phyloP scores from a whole-genome alignment of 1,284 basidiomycete species.

The Boletus sp. region DNA sequence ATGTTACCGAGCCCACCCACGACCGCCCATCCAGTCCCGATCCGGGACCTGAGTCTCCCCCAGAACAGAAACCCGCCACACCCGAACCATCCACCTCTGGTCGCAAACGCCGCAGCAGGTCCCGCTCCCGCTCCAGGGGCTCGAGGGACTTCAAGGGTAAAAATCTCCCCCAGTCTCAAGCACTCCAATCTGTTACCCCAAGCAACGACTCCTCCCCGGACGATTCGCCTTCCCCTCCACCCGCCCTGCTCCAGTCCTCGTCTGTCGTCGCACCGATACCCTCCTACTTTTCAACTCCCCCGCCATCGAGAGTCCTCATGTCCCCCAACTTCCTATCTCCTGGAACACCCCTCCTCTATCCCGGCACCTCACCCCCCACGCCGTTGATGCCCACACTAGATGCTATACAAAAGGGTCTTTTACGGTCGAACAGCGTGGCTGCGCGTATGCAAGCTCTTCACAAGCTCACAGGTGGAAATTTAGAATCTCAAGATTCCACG shows the following conservation, averaged over 20 bases:
- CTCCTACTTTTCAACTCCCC: slow-evolving; percentile 51
- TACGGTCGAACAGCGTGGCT: slow-evolving; percentile 73
- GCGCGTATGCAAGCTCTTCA: slow-evolving; percentile 68
- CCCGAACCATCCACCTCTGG: slow-evolving; percentile 38
- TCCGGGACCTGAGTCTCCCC: slow-evolving; percentile 18
- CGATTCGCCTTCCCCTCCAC: slow-evolving; percentile 43
- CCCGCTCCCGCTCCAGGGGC: slow-evolving; percentile 68
- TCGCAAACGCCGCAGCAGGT: slow-evolving; percentile 64
- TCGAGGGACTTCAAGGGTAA: slow-evolving; percentile 71
- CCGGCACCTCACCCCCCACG: slow-evolving; percentile 60
- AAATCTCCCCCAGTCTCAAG: slow-evolving; percentile 44
- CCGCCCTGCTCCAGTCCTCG: slow-evolving; percentile 40
- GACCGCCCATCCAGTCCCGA: slow-evolving; percentile 19
- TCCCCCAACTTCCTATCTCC: slow-evolving; percentile 50
- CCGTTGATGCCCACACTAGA: slow-evolving; percentile 67
- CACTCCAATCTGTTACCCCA: slow-evolving; percentile 40
- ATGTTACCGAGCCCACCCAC: slow-evolving; percentile 26
- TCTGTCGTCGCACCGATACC: slow-evolving; percentile 63
- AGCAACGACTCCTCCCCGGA: slow-evolving; percentile 68
- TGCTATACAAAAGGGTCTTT: slow-evolving; percentile 63
- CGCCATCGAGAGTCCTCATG: slow-evolving; percentile 47
- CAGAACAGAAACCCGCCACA: slow-evolving; percentile 30
- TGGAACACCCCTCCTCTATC: slow-evolving; percentile 52
- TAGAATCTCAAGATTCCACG: slow-evolving; percentile 40
- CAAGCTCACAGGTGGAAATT: slow-evolving; percentile 65